A percentile compares a stretch with the other conserved stretches of the same genome.
Conservation (phyloP, 768 basidiomycete species). For the Rhodotorula graminis region DNA sequence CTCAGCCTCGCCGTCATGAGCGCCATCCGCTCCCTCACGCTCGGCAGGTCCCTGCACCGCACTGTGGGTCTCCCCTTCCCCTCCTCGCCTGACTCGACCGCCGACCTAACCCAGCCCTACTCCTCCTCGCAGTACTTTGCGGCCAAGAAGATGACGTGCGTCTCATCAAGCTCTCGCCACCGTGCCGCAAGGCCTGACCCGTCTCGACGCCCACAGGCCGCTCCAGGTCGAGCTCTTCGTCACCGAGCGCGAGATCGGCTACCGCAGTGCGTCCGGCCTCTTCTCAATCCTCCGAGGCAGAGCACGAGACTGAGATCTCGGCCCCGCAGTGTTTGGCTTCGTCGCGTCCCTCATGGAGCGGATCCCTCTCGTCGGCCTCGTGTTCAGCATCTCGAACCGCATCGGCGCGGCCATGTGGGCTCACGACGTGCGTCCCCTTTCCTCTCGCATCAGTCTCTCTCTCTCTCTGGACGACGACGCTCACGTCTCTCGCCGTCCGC, state of each 20-base stretch:
- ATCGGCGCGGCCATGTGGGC: slow-evolving; percentile 44
- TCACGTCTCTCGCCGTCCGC: background rate
- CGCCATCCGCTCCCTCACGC: slow-evolving; percentile 44
- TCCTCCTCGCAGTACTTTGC: slow-evolving; percentile 44
- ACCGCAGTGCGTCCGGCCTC: slow-evolving; percentile 24
- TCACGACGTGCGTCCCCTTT: slow-evolving; percentile 16
- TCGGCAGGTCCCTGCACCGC: slow-evolving; percentile 46
- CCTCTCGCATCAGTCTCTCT: background rate
- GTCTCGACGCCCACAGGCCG: background rate
- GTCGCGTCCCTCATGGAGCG: slow-evolving; percentile 48
- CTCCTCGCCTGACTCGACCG: background rate
- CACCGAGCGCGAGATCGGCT: slow-evolving; percentile 39
- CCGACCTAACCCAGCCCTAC: background rate
- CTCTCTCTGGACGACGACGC: background rate
- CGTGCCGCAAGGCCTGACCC: background rate
- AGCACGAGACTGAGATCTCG: rapidly evolving
- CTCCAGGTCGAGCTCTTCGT: slow-evolving; percentile 40
- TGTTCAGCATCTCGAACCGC: slow-evolving; percentile 49
- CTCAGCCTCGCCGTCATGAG: slow-evolving; percentile 34
- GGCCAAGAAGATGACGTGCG: slow-evolving; percentile 48
- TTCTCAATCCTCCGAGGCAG: background rate
- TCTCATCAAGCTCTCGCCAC: rapidly evolving
- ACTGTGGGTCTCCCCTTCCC: slow-evolving; percentile 32
- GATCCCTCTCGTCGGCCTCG: slow-evolving; percentile 49
- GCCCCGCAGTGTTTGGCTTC: slow-evolving; percentile 48